Conservation (phyloP, 176 grass and related monocot species). For the Zea mays region Zm-B73-REFERENCE-NAM-5.0 NC_050100.1:74969001-74969500, state of each 20-base stretch:
- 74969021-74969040: no score
- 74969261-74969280: slow-evolving; percentile 72
- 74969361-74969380: slow-evolving; percentile 40
- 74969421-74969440: not conserved
- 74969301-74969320: slow-evolving; percentile 67
- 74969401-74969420: slow-evolving; percentile 23
- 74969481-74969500: no score
- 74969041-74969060: slow-evolving; percentile 85
- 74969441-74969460: slow-evolving; percentile 71
- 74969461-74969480: slow-evolving; percentile 71
- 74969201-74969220: not conserved
- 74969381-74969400: not conserved
- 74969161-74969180: not conserved
- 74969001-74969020: no score
- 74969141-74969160: slow-evolving; percentile 6
- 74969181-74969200: not conserved
- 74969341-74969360: slow-evolving; percentile 66
- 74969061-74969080: no score
- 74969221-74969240: not conserved
- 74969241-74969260: no score
- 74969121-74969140: slow-evolving; percentile 87
- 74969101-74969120: slow-evolving; percentile 96
- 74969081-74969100: slow-evolving; percentile 80
- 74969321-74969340: slow-evolving; percentile 70
- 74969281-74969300: slow-evolving; percentile 98